Evolutionary conservation across 1,284 basidiomycete species (phyloP).

Genomic region (Ustilago crameri): DNA sequence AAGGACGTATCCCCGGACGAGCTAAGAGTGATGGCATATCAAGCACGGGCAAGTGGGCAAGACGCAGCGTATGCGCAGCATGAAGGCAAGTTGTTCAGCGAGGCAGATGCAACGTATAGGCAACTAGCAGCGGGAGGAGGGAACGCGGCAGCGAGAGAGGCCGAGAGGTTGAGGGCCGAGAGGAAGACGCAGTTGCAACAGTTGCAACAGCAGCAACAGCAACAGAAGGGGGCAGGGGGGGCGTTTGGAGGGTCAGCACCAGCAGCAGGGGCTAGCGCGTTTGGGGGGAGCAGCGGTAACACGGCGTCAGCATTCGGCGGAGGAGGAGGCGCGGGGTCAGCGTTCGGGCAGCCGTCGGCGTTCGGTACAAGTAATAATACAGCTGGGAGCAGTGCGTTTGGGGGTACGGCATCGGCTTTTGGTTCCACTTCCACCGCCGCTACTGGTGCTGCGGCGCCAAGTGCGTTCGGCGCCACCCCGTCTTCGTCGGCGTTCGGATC

Average conservation of each 20-base stretch:
- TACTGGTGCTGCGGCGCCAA: no score
- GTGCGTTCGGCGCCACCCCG: no score
- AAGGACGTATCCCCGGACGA: constrained; percentile 85
- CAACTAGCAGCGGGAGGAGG: constrained; percentile 10
- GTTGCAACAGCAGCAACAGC: constrained; percentile 1
- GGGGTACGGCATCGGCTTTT: constrained; percentile 12
- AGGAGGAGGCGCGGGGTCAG: neutral
- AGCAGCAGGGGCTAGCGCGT: constrained; percentile 7
- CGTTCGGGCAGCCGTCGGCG: constrained; percentile 15
- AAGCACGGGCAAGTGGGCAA: constrained; percentile 35
- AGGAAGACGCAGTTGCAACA: constrained; percentile 27
- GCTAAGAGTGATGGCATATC: constrained; percentile 70
- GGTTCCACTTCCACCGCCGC: neutral
- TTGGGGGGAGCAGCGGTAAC: constrained; percentile 10
- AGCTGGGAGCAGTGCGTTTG: constrained; percentile 17
- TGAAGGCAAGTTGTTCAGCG: constrained; percentile 32
- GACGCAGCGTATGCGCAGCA: constrained; percentile 39
- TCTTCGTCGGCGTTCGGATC: no score
- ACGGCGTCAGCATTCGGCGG: neutral
- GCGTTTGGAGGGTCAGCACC: constrained; percentile 20
- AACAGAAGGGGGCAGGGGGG: neutral
- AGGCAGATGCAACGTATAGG: constrained; percentile 31
- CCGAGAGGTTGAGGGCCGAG: constrained; percentile 34
- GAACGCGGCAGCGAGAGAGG: constrained; percentile 21
- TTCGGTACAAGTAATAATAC: constrained; percentile 13